Evolutionary conservation across 2,329 filamentous ascomycete genomes (phyloP).

Genomic region (Coniochaeta hoffmannii): DNA sequence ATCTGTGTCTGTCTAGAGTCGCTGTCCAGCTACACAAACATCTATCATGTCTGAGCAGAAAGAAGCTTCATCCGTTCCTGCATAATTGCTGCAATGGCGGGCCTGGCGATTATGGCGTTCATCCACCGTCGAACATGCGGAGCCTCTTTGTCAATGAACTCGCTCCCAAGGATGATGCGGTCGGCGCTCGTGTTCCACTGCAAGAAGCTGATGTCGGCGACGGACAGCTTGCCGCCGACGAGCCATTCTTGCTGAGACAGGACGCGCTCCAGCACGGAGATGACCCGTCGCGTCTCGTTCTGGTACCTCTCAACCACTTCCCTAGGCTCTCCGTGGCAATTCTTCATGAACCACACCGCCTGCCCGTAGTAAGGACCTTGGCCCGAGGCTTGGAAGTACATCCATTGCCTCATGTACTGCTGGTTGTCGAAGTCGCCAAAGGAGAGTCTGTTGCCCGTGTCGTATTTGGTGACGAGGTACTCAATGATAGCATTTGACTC

Average conservation of each 20-base stretch:
- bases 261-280: slow-evolving; percentile 23
- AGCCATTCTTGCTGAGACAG: slow-evolving; percentile 12
- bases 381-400: slow-evolving; percentile 33
- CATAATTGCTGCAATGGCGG: slow-evolving; percentile 1
- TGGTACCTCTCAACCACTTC: slow-evolving; percentile 2
- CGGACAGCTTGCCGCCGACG: slow-evolving; percentile 3
- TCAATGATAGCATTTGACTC: slow-evolving; percentile 42
- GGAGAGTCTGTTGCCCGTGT: slow-evolving; percentile 30
- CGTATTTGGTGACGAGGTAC: slow-evolving; percentile 38
- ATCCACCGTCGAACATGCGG: slow-evolving; percentile 4
- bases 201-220: slow-evolving; percentile 6
- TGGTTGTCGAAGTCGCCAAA: slow-evolving; percentile 26
- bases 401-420: slow-evolving; percentile 31
- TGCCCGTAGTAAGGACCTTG: slow-evolving; percentile 37
- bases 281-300: slow-evolving; percentile 1
- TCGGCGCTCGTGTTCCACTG: slow-evolving; percentile 6
- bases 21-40: neutral
- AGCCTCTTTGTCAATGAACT: slow-evolving; percentile 4
- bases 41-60: neutral
- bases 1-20: neutral
- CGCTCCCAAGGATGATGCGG: slow-evolving; percentile 3
- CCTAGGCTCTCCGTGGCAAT: neutral
- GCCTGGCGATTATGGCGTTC: slow-evolving; percentile 4
- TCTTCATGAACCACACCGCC: slow-evolving; percentile 14
- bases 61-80: slow-evolving; percentile 2